Evolutionary conservation across 768 basidiomycete genomes (phyloP), one percentile per base, ranked within the genome.

Genomic region (Bullera alba): DNA sequence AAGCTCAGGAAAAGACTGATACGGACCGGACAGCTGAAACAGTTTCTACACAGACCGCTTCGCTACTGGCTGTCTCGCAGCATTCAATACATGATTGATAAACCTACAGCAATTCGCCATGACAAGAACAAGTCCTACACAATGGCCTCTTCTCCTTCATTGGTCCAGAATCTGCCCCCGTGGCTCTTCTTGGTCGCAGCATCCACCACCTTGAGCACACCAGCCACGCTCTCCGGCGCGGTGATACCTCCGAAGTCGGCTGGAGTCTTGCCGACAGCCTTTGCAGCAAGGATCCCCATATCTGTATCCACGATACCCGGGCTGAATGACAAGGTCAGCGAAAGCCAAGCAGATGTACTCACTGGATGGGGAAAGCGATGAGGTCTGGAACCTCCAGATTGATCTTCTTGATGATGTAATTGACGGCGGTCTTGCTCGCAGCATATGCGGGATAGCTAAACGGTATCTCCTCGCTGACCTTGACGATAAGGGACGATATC

Each of bases 341-440:
- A 34, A 34, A 8, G 10, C 32, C 8, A n/a, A 34, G 32, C 10
- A 8, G 8, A 8, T 34, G n/a, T 34, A 51, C 44, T 37, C 44
- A 47, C 43, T 41, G 25, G 3, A 42, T 39, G 2, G 46, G 30
- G 25, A 57, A 53, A 4, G 46, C n/a, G 22, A 38, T 34, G 48
- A 49, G 21, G 15, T 42, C 36, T 7, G 30, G 36, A 21, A 42
- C 37, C 42, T 51, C 51, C 30, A 19, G n/a, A 8, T 45, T 26
- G 22, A 60, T 35, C 32, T 45, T 55, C 4, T 21, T 12, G 17
- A 46, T 34, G 22, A 54, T 3, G 32, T n/a, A 60, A 47, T 63
- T 60, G 35, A 50, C 44, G 15, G 58, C 62, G 3, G 51, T 56
- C 37, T 63, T 63, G 21, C 39, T 50, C 19, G 28, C 17, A 15